Percentiles rank a stretch among this genome's conserved stretches.
These are phyloP conservation scores for Ganoderma resinaceum DNA, from an alignment of 1,284 basidiomycete species.

Conservation along the genomic window DNA sequence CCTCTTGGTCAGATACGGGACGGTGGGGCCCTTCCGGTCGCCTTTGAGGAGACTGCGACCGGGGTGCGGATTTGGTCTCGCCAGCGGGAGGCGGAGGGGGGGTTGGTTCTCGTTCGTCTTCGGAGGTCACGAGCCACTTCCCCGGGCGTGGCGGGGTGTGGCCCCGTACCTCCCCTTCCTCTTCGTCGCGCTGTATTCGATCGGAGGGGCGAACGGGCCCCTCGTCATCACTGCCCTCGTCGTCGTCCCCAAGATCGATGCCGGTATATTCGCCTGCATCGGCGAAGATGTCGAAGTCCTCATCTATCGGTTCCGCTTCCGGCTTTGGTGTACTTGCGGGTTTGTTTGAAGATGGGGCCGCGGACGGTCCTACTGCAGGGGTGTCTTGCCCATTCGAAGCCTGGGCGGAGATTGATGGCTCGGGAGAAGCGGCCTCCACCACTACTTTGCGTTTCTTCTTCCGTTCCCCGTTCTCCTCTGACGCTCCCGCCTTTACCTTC, in stretches of 20 bases:
- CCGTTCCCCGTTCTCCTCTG: conserved; percentile 37
- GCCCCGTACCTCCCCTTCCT: conserved; percentile 23
- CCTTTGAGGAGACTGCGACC: conserved; percentile 21
- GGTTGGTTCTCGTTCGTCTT: conserved; percentile 28
- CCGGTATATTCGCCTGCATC: conserved; percentile 87
- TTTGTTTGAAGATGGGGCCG: conserved; percentile 29
- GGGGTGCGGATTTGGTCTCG: not conserved
- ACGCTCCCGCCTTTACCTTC: conserved; percentile 39
- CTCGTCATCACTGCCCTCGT: conserved; percentile 40
- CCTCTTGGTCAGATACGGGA: conserved; percentile 28
- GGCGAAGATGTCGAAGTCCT: conserved; percentile 84
- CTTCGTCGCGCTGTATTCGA: conserved; percentile 12
- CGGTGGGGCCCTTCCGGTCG: conserved; percentile 16
- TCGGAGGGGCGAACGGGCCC: not conserved
- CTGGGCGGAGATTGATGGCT: conserved; percentile 49
- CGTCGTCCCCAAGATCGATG: conserved; percentile 65
- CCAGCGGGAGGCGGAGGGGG: conserved; percentile 14
- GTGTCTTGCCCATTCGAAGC: not conserved
- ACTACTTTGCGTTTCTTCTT: conserved; percentile 46
- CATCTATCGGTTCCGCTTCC: conserved; percentile 49
- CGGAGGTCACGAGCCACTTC: conserved; percentile 33
- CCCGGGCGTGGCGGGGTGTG: conserved; percentile 18
- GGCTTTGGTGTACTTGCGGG: conserved; percentile 23
- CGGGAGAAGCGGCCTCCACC: conserved; percentile 2
- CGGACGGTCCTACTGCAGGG: conserved; percentile 25